Percentiles rank a stretch among this genome's conserved stretches.
phyloP scores from a whole-genome alignment of 495 filamentous ascomycete species.

The Neurospora sp. region DNA sequence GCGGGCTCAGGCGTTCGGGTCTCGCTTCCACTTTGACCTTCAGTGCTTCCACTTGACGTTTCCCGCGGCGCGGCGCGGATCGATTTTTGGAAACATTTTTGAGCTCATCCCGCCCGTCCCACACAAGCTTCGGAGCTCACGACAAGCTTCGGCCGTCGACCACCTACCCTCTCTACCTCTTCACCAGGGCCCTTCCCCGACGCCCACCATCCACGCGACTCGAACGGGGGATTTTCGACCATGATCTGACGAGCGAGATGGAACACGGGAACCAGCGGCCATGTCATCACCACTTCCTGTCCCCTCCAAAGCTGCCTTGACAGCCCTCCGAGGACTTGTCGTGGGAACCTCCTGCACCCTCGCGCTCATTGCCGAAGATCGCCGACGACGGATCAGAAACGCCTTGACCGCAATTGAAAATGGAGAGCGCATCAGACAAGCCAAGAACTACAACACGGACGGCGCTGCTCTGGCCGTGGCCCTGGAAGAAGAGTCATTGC shows the following conservation, averaged over 20 bases:
- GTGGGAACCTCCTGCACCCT: conserved; percentile 44
- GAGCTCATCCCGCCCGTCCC: not conserved
- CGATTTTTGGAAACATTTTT: conserved; percentile 1
- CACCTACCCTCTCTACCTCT: not conserved
- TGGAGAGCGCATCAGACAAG: conserved; percentile 33
- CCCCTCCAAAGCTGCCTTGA: conserved; percentile 44
- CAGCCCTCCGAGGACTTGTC: conserved; percentile 41
- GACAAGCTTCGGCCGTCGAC: not conserved
- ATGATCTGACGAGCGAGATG: conserved; percentile 21
- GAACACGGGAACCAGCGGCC: conserved; percentile 6
- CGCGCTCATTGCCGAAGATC: conserved; percentile 43
- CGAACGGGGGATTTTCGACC: not conserved
- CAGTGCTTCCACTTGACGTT: not conserved
- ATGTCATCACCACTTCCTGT: conserved; percentile 38
- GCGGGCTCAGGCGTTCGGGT: not conserved
- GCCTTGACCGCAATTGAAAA: conserved; percentile 35
- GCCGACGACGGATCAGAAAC: conserved; percentile 38
- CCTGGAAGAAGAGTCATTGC: conserved; percentile 28
- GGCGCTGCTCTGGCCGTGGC: conserved; percentile 36
- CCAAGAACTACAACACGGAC: conserved; percentile 29
- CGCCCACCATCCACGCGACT: not conserved
- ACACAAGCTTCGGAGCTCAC: not conserved
- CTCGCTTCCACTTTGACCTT: not conserved
- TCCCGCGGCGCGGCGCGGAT: not conserved
- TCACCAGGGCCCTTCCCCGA: not conserved